Evolutionary conservation across 768 basidiomycete genomes (phyloP).

Genomic region (Pleurotus tuber-regium): DNA sequence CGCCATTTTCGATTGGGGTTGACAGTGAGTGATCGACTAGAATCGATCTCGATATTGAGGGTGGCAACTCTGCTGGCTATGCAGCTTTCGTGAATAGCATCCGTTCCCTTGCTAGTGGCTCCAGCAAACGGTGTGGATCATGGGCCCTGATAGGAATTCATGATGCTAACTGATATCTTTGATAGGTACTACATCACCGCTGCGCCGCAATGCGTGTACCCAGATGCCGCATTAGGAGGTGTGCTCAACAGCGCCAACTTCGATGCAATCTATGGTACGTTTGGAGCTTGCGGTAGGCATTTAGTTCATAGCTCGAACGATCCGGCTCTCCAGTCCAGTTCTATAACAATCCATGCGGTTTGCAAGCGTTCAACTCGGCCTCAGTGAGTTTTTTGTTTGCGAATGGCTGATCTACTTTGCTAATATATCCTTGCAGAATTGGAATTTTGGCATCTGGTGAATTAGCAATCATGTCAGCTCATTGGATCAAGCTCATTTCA

Average conservation of each 20-base stretch:
- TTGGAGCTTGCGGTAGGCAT: neutral
- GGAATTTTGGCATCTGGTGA: constrained; percentile 62
- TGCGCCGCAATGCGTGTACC: constrained; percentile 68
- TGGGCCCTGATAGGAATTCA: neutral
- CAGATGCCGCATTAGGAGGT: constrained; percentile 57
- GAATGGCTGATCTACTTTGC: neutral
- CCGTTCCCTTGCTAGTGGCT: constrained; percentile 45
- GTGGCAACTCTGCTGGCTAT: constrained; percentile 51
- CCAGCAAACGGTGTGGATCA: constrained; percentile 50
- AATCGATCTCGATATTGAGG: constrained; percentile 75
- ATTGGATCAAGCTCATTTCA: neutral
- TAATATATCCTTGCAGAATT: constrained; percentile 41
- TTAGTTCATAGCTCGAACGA: neutral
- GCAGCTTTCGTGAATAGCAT: constrained; percentile 55
- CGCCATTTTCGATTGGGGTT: neutral
- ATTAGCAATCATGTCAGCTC: neutral
- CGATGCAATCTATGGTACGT: constrained; percentile 64
- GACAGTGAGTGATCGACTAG: constrained; percentile 23
- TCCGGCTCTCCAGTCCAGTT: constrained; percentile 37
- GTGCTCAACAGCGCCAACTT: constrained; percentile 62
- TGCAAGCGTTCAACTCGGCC: constrained; percentile 44
- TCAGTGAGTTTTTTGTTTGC: constrained; percentile 37
- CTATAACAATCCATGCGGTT: constrained; percentile 53
- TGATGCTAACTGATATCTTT: neutral
- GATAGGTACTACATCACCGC: constrained; percentile 66